phyloP scores from a whole-genome alignment of 73 alveolate species.

The Paramecium sexaurelia region DNA sequence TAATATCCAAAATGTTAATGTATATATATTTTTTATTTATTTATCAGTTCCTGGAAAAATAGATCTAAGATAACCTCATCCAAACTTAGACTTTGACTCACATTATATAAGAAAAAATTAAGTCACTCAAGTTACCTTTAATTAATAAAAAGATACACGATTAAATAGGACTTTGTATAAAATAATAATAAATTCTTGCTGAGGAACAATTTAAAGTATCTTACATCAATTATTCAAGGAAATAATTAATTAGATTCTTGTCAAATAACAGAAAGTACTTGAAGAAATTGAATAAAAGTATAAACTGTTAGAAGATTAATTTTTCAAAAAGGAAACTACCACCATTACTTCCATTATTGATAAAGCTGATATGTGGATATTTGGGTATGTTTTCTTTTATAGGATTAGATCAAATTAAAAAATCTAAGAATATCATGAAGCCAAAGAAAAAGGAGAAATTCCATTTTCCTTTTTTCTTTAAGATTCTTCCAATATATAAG shows the following conservation, averaged over 20 bases:
- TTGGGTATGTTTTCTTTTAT: background rate
- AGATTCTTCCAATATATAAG: conserved; percentile 7
- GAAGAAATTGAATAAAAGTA: conserved; percentile 19
- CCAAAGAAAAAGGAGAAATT: background rate
- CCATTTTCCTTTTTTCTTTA: background rate
- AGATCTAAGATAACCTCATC: background rate
- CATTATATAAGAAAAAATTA: background rate
- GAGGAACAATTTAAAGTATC: conserved; percentile 39
- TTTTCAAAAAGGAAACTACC: background rate
- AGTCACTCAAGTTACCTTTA: background rate
- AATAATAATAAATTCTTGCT: conserved; percentile 2
- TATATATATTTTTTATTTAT: background rate
- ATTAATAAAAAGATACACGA: conserved; percentile 35
- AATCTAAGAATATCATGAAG: background rate
- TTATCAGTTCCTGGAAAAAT: background rate
- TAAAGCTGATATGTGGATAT: conserved; percentile 29
- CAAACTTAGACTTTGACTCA: background rate
- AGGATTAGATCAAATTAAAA: background rate
- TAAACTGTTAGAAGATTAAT: background rate
- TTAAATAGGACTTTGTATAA: conserved; percentile 4
- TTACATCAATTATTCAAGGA: background rate
- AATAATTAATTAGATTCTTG: background rate
- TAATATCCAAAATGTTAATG: conserved; percentile 58
- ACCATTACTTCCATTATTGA: background rate
- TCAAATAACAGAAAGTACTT: background rate